Base-by-base conservation (phyloP, 768 basidiomycete genomes). In the Leucogyrophana mollusca region DNA sequence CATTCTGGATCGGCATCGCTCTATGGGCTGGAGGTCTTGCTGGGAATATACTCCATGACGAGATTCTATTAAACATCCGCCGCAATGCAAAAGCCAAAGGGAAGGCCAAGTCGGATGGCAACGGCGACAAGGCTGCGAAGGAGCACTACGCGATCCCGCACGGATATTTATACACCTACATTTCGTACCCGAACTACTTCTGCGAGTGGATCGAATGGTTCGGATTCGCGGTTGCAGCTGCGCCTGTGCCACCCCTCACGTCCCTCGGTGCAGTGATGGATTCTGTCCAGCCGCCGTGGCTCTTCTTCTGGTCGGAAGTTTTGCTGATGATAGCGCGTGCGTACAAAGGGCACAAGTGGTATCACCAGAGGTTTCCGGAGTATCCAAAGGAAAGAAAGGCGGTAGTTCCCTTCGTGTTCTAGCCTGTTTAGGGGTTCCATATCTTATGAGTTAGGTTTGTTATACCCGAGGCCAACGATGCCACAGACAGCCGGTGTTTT, bases 121-220 rank as follows among this genome's bases (percentile, higher is more conserved):
- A 59, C 56, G 43, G 57, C 16, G 36, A 50, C 51, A 53, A 49
- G 36, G 47, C 60, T 17, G 49, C 51, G 18, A 65, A 62, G 34
- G 78, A 82, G 40, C 73, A 89, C 64, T 91, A 91, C 60, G 83
- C 83, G 4, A 84, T 94, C 49, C 93, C 95, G 0, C 77, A 85
- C 41, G 90, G 88, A 0, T 76, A 80, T 17, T 69, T 95, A 14
- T 96, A 87, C 73, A 56, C 63, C 34, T 84, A 79, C 58, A 72
- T 97, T 56, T 91, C 92, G 5, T 95, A 85, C 69, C 95, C 95
- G 9, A 93, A 96, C 64, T 98, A 97, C 69, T 69, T 92, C 16
- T 92, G 86, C 67, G 95, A 97, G 62, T 98, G 95, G 95, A 48
- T 87, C 45, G 95, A 98, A 67, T 98, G 94, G 94, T 54, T 81